Percentiles rank a stretch among this genome's conserved stretches.
phyloP scores from a whole-genome alignment of 106 monocot species.

The Phalaenopsis equestris region DNA sequence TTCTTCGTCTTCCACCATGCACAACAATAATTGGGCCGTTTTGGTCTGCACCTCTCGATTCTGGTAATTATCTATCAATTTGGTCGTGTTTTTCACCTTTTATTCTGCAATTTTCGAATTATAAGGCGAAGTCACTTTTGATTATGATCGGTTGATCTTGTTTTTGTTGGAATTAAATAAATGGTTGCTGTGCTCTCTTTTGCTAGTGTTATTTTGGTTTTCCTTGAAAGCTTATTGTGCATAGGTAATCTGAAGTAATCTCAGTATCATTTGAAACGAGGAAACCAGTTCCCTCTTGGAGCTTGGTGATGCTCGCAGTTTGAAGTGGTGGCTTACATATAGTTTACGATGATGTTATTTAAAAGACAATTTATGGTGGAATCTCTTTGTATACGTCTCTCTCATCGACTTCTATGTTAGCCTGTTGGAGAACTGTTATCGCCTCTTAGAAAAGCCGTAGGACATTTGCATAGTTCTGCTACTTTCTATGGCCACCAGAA shows the following conservation, averaged over 20 bases:
- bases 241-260: neutral
- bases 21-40: conserved; percentile 97
- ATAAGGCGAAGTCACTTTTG: neutral
- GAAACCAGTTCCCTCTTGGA: neutral
- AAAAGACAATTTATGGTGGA: neutral
- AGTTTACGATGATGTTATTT: neutral
- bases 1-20: conserved; percentile 28
- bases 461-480: neutral
- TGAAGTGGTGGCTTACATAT: neutral
- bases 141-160: neutral
- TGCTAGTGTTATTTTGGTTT: neutral
- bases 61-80: conserved; percentile 33
- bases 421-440: neutral
- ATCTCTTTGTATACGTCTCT: neutral
- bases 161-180: neutral
- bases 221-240: neutral
- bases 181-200: neutral
- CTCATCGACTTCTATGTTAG: neutral
- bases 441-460: neutral
- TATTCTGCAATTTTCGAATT: neutral
- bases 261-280: neutral
- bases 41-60: conserved; percentile 93
- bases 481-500: neutral
- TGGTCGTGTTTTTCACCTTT: neutral
- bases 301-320: neutral